Base-by-base conservation (phyloP, 371 early-diverging fungal species). In the Mortierella sp. region DNA sequence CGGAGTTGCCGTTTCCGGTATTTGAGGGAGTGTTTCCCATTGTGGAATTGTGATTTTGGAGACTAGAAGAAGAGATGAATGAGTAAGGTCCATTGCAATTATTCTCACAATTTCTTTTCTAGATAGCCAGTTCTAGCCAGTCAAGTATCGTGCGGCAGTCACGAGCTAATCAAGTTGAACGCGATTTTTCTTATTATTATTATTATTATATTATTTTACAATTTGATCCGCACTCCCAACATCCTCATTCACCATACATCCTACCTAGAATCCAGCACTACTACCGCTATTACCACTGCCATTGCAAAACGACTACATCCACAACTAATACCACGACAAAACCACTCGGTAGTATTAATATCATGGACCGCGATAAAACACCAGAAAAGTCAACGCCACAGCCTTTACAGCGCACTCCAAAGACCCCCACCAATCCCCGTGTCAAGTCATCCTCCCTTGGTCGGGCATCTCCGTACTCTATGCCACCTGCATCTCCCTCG, bases 11-110 rank as follows among this genome's bases (percentile, higher is more conserved):
- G 40, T 64, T 68, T 32, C 66, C 72, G 9, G 64, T 32, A 28
- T 63, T 68, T 30, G 81, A 80, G 2, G 81, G 81, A 52, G 81
- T 47, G 70, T 80, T 80, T 35, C 81, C 81, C 81, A 80, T 80
- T 47, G 28, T 35, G 43, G 12, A 24, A 55, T 32, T 12, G 51
- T 16, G 40, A 30, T 47, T 28, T 5, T 43, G 55, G 52, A 9
- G 26, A 47, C 6, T 49, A 32, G 32, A 54, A 28, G 61, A 52
- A 45, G 32, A 49, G 54, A 59, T 6, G 0, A 58, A 57, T 9
- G 28, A 45, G 20, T 11, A 18, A 8, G 35, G 35, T 35, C 6
- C 67, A 14, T 47, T 26, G 30, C 5, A 9, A 18, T 30, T 58
- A 28, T 28, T 28, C 6, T 9, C 58, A 43, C 24, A 24, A 35